phyloP scores from a whole-genome alignment of 1,284 basidiomycete genomes.

The Trichosporon faecale region DNA sequence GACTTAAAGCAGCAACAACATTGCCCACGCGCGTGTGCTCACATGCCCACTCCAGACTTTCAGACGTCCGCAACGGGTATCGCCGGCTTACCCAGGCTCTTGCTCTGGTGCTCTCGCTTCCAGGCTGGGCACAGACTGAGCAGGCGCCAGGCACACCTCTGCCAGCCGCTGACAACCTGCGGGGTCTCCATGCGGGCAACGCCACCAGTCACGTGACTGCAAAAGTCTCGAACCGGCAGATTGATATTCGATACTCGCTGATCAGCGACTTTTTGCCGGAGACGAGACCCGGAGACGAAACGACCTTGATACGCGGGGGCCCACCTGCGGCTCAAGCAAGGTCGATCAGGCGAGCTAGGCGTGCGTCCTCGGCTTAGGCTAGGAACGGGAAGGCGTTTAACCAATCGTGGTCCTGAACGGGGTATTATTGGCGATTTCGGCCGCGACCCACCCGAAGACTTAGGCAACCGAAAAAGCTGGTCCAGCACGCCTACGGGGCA shows the following conservation, averaged over 20 bases:
- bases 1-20: background rate
- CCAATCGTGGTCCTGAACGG: background rate
- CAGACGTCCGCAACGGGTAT: background rate
- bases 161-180: background rate
- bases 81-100: background rate
- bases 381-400: background rate
- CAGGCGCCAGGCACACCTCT: background rate
- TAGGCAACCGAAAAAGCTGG: background rate
- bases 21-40: background rate
- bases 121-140: too few species aligned
- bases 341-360: slow-evolving; percentile 5
- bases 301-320: background rate
- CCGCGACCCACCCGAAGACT: background rate
- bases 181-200: background rate
- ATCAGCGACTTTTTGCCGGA: background rate
- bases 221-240: background rate
- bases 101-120: too few species aligned
- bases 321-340: background rate
- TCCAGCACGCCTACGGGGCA: background rate
- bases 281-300: background rate
- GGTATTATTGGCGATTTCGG: background rate
- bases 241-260: background rate
- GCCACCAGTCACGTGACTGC: background rate
- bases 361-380: background rate
- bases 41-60: background rate